Conservation (phyloP, 805 yeast genomes). For the Kuraishia molischiana region DNA sequence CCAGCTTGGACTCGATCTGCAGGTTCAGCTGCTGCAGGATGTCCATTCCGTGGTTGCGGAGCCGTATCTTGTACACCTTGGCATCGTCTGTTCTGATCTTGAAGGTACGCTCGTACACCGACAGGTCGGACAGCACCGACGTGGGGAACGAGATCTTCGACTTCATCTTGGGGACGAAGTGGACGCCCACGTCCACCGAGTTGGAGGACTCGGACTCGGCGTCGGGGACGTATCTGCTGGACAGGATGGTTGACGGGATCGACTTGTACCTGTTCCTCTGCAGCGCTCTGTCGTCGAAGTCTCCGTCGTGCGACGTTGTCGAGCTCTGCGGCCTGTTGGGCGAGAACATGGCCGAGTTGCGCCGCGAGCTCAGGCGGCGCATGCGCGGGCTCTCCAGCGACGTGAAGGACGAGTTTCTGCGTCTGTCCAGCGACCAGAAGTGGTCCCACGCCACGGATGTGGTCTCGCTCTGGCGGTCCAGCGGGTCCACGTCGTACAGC, state of each 20-base stretch:
- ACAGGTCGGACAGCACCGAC: conserved; percentile 11
- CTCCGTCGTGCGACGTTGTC: conserved; percentile 5
- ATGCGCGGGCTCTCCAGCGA: conserved; percentile 6
- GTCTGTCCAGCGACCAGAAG: conserved; percentile 1
- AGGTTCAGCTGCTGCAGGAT: conserved; percentile 3
- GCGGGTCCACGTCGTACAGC: conserved; percentile 16
- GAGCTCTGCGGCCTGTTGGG: conserved; percentile 21
- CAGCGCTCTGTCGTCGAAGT: not conserved
- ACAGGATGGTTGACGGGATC: conserved; percentile 4
- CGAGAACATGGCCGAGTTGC: conserved; percentile 16
- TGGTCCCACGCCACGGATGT: conserved; percentile 6
- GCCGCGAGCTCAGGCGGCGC: not conserved
- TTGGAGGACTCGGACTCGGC: conserved; percentile 2
- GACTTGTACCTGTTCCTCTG: not conserved
- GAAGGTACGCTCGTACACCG: conserved; percentile 8
- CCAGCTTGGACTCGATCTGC: not conserved
- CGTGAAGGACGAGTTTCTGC: not conserved
- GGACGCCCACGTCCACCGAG: not conserved
- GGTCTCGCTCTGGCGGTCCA: conserved; percentile 2
- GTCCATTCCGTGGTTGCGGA: conserved; percentile 13
- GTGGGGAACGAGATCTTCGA: too few relatives aligned
- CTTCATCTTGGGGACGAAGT: not conserved
- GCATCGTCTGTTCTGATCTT: conserved; percentile 16
- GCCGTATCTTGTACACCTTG: conserved; percentile 10
- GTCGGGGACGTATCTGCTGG: not conserved